phyloP scores from a whole-genome alignment of 164 flowering plant species.

The Piper betle region DNA sequence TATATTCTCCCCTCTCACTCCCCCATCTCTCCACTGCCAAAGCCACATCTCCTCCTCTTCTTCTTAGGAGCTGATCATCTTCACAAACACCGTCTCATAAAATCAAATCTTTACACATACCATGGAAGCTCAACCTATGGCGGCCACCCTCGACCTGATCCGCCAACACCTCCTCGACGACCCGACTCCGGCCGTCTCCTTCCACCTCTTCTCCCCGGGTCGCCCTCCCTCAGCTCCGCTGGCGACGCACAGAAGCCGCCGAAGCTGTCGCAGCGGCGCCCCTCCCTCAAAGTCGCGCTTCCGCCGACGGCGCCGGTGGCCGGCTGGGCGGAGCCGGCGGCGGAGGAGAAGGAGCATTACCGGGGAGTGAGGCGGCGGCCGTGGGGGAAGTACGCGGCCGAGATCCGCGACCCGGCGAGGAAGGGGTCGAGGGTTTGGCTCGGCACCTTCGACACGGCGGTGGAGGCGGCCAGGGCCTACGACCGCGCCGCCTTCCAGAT shows the following conservation, averaged over 20 bases:
- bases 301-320: background rate
- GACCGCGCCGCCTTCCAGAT: too few species aligned
- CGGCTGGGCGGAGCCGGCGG: conserved; percentile 1
- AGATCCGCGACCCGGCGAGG: too few species aligned
- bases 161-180: conserved; percentile 26
- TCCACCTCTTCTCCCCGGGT: background rate
- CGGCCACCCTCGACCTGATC: too few species aligned
- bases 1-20: conserved; percentile 1
- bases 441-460: too few species aligned
- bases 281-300: conserved; percentile 14
- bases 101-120: too few species aligned
- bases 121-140: too few species aligned
- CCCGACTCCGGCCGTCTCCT: conserved; percentile 10
- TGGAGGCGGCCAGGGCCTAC: too few species aligned
- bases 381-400: too few species aligned
- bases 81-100: background rate
- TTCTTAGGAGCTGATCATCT: background rate
- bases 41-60: background rate
- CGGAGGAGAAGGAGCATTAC: conserved; percentile 16
- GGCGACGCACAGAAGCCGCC: conserved; percentile 1
- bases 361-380: conserved; percentile 35
- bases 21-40: conserved; percentile 1
- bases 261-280: conserved; percentile 11
- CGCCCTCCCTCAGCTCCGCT: background rate
- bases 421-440: too few species aligned